Evolutionary conservation across 139 green algal genomes (phyloP), one percentile per base, ranked within the genome.

Genomic region (Tetraselmis striata): DNA sequence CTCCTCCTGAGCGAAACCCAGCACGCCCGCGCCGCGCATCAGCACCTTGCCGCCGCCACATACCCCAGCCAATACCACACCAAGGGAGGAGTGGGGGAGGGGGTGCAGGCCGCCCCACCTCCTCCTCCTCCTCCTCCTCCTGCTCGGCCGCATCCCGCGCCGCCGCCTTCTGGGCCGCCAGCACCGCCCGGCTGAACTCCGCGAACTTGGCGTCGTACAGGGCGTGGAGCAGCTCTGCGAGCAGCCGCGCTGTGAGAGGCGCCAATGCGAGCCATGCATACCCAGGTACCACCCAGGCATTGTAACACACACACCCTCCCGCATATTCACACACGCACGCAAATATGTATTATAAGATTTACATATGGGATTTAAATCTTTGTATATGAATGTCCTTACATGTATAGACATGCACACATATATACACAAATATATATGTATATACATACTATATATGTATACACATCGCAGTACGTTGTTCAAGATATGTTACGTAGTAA

Each of bases 201-300:
- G 30, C 28, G n/a, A 91, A 82, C 86, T 87, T 88, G 32, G 32
- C 30, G 32, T 59, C 31, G 67, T 82, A 89, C 80, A 90, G 89
- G 1, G 77, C 30, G n/a, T 81, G 79, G 78, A 91, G 81, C 32
- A 90, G 58, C 29, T 77, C 88, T 92, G 86, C 29, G 78, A 79
- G 30, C 2, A 29, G 30, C 29, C 28, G 32, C 26, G 31, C 32
- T 18, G 1, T 23, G 0, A 30, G 79, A 23, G 32, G 32, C 23
- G 5, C 2, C 24, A 11, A 5, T 26, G 28, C 28, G 22, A 32
- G 29, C 25, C 26, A n/a, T 31, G 29, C n/a, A 32, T 11, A 2
- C 32, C 5, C 0, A 28, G 67, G 26, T 5, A 30, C 30, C 31
- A n/a, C 1, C 2, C 27, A 80, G 23, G 2, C 31, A 26, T 29